These are phyloP conservation scores for Neofusicoccum cordaticola DNA, from an alignment of 2,329 filamentous ascomycete species.

Conservation along the genomic window DNA sequence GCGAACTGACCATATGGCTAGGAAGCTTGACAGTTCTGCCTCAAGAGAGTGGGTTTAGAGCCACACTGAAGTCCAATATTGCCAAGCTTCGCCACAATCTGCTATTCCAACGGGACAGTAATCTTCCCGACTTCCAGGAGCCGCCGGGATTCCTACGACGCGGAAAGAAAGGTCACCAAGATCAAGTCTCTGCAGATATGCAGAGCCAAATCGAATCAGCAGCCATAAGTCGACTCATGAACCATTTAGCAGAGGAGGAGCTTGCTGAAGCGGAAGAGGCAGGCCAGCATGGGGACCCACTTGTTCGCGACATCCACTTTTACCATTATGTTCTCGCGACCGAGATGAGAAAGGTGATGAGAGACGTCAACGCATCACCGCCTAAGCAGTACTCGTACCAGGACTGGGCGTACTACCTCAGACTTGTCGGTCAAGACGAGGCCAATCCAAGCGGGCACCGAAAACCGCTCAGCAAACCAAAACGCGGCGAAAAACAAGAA, in stretches of 20 bases:
- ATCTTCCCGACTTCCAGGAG: neutral
- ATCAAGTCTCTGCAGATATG: constrained; percentile 18
- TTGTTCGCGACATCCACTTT: constrained; percentile 50
- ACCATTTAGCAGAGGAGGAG: constrained; percentile 30
- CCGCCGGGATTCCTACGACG: neutral
- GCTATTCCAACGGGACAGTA: neutral
- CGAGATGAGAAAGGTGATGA: constrained; percentile 44
- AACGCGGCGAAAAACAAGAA: constrained; percentile 1
- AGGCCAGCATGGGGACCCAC: constrained; percentile 40
- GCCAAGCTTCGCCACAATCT: constrained; percentile 22
- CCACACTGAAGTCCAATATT: constrained; percentile 32
- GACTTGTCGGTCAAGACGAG: constrained; percentile 40
- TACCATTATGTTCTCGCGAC: constrained; percentile 49
- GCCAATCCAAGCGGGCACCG: constrained; percentile 37
- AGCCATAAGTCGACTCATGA: neutral
- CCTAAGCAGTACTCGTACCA: constrained; percentile 38
- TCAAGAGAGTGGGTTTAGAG: constrained; percentile 42
- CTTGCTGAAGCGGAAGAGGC: constrained; percentile 42
- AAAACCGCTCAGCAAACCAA: constrained; percentile 25
- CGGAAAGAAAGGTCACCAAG: constrained; percentile 7
- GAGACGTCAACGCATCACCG: constrained; percentile 39
- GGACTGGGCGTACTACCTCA: constrained; percentile 40
- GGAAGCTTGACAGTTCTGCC: constrained; percentile 56
- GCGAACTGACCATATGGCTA: constrained; percentile 55
- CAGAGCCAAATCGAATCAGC: constrained; percentile 1